These are phyloP conservation scores for Huntiella abstrusa DNA, from an alignment of 2,329 filamentous ascomycete genomes.

Conservation along the genomic window DNA sequence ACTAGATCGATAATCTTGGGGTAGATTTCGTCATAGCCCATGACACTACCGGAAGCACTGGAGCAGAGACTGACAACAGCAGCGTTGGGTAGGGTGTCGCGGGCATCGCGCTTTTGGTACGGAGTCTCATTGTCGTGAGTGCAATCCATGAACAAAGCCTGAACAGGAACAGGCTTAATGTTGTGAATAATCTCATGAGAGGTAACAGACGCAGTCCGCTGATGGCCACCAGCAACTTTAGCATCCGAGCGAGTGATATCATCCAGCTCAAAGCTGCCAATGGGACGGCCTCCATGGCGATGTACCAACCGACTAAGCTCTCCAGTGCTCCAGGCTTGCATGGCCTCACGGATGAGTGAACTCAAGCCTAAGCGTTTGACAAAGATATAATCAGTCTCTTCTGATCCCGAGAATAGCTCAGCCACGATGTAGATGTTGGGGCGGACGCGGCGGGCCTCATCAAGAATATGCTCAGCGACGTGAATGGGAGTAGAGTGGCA, in stretches of 20 bases:
- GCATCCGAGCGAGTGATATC: constrained; percentile 49
- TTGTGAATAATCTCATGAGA: constrained; percentile 51
- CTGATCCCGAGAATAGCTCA: constrained; percentile 87
- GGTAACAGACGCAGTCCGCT: constrained; percentile 16
- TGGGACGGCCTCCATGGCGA: constrained; percentile 78
- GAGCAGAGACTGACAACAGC: constrained; percentile 92
- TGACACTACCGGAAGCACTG: constrained; percentile 84
- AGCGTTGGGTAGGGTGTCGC: constrained; percentile 85
- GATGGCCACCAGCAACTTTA: constrained; percentile 10
- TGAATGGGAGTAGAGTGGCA: constrained; percentile 91
- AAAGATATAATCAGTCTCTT: constrained; percentile 91
- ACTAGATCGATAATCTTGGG: constrained; percentile 86
- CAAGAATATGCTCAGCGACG: constrained; percentile 85
- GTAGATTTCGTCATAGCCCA: constrained; percentile 96
- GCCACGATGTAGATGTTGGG: constrained; percentile 84
- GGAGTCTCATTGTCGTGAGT: constrained; percentile 97
- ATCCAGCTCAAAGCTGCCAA: constrained; percentile 93
- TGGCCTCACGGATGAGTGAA: constrained; percentile 84
- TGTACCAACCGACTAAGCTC: constrained; percentile 89
- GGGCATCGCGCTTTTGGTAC: constrained; percentile 81
- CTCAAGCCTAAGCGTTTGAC: constrained; percentile 83
- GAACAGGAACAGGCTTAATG: constrained; percentile 75
- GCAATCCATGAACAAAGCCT: constrained; percentile 96
- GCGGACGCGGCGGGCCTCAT: constrained; percentile 74
- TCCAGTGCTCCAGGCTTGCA: constrained; percentile 93